Conservation (phyloP, 768 basidiomycete genomes). For the Mycena floridula region DNA sequence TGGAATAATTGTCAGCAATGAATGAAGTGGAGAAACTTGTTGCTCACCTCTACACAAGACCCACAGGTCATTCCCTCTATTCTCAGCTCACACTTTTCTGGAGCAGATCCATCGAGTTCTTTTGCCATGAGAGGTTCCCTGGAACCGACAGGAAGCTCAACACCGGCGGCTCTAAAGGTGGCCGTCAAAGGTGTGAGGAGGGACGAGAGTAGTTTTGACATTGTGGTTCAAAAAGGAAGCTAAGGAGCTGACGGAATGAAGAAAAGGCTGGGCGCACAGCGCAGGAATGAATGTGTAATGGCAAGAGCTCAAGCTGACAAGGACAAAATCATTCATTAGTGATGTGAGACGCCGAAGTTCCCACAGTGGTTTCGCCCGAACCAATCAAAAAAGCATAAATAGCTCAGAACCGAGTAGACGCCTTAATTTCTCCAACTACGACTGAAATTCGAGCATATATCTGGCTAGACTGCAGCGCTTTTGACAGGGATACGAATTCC, state of each 20-base stretch:
- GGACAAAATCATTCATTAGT: too few relatives aligned
- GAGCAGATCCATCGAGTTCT: conserved; percentile 16
- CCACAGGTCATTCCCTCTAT: conserved; percentile 92
- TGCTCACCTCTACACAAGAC: conserved; percentile 72
- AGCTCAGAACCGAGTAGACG: too few relatives aligned
- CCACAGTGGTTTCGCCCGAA: too few relatives aligned
- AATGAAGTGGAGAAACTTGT: neutral
- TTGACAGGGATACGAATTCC: too few relatives aligned
- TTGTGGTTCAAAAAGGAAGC: neutral
- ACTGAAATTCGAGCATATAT: too few relatives aligned
- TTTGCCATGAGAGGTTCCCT: conserved; percentile 19
- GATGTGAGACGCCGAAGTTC: too few relatives aligned
- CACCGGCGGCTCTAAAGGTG: conserved; percentile 5
- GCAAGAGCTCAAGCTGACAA: too few relatives aligned
- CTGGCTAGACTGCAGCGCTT: too few relatives aligned
- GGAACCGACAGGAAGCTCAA: conserved; percentile 12
- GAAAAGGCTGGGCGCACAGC: neutral
- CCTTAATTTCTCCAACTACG: too few relatives aligned
- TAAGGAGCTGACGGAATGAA: neutral
- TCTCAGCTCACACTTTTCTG: conserved; percentile 66
- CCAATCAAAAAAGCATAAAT: too few relatives aligned
- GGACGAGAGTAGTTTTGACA: neutral
- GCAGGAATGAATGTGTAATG: too few relatives aligned
- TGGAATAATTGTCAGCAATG: conserved; percentile 17
- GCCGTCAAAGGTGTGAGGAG: conserved; percentile 6